A percentile compares a stretch with the other conserved stretches of the same genome.
Evolutionary conservation across 768 basidiomycete genomes (phyloP).

Genomic region (Pholiota molesta): DNA sequence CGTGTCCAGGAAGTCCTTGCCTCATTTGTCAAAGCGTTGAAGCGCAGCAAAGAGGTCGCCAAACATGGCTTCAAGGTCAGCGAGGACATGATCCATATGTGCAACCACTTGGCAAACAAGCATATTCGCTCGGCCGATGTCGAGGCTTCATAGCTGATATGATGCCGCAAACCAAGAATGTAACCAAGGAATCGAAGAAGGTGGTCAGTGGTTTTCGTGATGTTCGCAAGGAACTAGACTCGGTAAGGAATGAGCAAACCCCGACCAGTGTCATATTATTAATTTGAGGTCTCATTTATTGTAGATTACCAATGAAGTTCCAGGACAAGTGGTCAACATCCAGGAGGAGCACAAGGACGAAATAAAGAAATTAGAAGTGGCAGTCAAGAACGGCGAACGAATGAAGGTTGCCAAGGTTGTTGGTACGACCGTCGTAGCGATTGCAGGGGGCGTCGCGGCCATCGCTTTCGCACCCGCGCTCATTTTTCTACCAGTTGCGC

Average conservation of each 20-base stretch:
- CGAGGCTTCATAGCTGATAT: neutral
- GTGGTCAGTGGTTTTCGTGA: neutral
- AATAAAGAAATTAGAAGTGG: conserved; percentile 5
- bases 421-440: conserved; percentile 2
- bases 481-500: conserved; percentile 8
- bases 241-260: neutral
- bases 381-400: neutral
- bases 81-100: conserved; percentile 4
- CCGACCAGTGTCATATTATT: neutral
- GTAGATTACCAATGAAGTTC: conserved; percentile 6
- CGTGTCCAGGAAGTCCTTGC: neutral
- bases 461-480: conserved; percentile 10
- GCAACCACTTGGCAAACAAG: neutral
- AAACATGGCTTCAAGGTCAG: conserved; percentile 10
- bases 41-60: conserved; percentile 11
- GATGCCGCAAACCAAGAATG: conserved; percentile 3
- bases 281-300: neutral
- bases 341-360: conserved; percentile 3
- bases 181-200: neutral
- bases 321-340: conserved; percentile 3
- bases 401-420: neutral
- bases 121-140: neutral
- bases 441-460: conserved; percentile 6
- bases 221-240: neutral
- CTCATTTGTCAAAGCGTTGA: conserved; percentile 3